Evolutionary conservation across 2,329 filamentous ascomycete species (phyloP).

Genomic region (Elsinoe australis): DNA sequence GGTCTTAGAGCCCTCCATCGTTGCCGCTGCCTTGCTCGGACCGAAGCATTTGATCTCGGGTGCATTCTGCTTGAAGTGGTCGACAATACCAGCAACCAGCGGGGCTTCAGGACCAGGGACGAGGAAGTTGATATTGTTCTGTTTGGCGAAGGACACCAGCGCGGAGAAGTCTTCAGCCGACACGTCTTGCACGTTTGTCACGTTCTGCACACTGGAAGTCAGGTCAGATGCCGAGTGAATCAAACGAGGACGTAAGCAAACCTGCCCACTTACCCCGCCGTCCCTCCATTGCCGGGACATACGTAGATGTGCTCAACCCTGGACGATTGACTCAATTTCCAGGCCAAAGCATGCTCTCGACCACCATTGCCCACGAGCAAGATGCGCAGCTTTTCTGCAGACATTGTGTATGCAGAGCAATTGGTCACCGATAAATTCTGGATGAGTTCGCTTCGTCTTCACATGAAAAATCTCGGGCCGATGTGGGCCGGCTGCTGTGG

Average conservation of each 20-base stretch:
- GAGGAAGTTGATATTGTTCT: slow-evolving; percentile 69
- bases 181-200: slow-evolving; percentile 57
- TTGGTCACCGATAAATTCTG: slow-evolving; percentile 8
- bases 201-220: slow-evolving; percentile 27
- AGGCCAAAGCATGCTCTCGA: slow-evolving; percentile 87
- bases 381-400: slow-evolving; percentile 48
- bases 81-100: slow-evolving; percentile 83
- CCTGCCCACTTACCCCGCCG: slow-evolving; percentile 41
- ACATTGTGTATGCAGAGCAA: slow-evolving; percentile 18
- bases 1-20: slow-evolving; percentile 92
- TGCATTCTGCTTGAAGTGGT: slow-evolving; percentile 57
- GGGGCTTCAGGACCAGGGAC: slow-evolving; percentile 88
- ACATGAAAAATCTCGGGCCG: not conserved
- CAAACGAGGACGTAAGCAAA: not conserved
- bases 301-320: slow-evolving; percentile 66
- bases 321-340: slow-evolving; percentile 81
- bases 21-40: slow-evolving; percentile 72
- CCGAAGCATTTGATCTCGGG: slow-evolving; percentile 70
- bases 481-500: not conserved
- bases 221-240: slow-evolving; percentile 20
- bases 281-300: slow-evolving; percentile 79
- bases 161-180: slow-evolving; percentile 68
- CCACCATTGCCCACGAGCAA: slow-evolving; percentile 90
- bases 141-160: slow-evolving; percentile 66
- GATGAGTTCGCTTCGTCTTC: not conserved